A percentile compares a stretch with the other conserved stretches of the same genome.
These are phyloP conservation scores for Fraxinus floribunda DNA, from an alignment of 305 asterid species.

Conservation along the genomic window DNA sequence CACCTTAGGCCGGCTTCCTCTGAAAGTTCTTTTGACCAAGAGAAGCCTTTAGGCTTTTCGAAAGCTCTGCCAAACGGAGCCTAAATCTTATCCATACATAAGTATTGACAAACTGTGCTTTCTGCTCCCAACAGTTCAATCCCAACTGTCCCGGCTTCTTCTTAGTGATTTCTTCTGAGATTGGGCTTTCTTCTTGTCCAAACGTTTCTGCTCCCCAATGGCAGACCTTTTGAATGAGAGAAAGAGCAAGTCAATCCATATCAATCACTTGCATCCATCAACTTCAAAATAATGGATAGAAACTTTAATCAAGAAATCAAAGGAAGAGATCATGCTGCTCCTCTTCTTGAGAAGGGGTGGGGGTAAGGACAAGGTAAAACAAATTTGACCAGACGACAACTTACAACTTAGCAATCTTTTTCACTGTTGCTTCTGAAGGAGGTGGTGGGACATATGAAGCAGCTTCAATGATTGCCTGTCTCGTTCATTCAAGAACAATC, in stretches of 20 bases:
- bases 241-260: constrained; percentile 4
- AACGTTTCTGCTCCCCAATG: constrained; percentile 68
- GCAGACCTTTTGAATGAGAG: constrained; percentile 50
- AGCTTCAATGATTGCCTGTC: constrained; percentile 84
- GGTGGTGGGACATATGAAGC: constrained; percentile 96
- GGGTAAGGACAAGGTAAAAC: not conserved
- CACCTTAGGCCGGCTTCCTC: not conserved
- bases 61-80: not conserved
- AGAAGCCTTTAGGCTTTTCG: not conserved
- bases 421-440: constrained; percentile 79
- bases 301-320: not conserved
- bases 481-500: constrained; percentile 21
- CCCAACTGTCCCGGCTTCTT: constrained; percentile 74
- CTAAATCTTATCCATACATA: constrained; percentile 11
- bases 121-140: constrained; percentile 30
- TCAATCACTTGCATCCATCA: not conserved
- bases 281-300: constrained; percentile 2
- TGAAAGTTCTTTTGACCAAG: not conserved
- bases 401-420: constrained; percentile 74
- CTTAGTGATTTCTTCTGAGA: constrained; percentile 72
- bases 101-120: not conserved
- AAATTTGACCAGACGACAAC: constrained; percentile 24
- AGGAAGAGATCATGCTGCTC: not conserved
- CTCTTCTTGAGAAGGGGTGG: not conserved
- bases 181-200: constrained; percentile 68